phyloP scores from a whole-genome alignment of 495 filamentous ascomycete species.

The Podospora pseudopauciseta region DNA sequence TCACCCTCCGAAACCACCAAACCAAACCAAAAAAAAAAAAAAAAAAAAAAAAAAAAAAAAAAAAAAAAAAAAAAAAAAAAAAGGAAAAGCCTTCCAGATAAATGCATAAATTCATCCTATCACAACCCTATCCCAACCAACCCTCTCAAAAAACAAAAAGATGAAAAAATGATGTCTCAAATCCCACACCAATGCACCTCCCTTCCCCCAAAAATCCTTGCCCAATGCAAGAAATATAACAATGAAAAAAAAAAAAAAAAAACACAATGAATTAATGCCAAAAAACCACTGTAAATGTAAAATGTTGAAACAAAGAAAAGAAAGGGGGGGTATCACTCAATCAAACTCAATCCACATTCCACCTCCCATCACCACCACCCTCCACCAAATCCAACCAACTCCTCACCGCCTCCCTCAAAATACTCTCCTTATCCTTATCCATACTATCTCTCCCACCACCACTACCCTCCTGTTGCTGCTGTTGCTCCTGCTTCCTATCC shows the following conservation, averaged over 20 bases:
- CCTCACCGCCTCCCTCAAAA: conserved; percentile 41
- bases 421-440: conserved; percentile 33
- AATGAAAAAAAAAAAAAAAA: background rate
- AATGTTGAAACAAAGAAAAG: conserved; percentile 7
- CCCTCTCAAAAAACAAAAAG: background rate
- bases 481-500: conserved; percentile 26
- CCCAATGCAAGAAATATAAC: background rate
- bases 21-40: background rate
- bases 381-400: conserved; percentile 45
- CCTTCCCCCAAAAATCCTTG: background rate
- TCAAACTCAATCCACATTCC: background rate
- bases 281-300: background rate
- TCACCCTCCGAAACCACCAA: background rate
- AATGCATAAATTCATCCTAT: background rate
- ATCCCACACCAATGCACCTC: background rate
- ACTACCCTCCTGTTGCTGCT: background rate
- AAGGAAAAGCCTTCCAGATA: background rate
- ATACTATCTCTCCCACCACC: conserved; percentile 13
- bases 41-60: background rate
- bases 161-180: background rate
- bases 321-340: conserved; percentile 1
- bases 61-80: background rate
- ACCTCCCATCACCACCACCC: conserved; percentile 11
- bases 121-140: too few species aligned
- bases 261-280: background rate